Evolutionary conservation across 2,329 filamentous ascomycete species (phyloP).

Genomic region (Dactylellina drechsleri): DNA sequence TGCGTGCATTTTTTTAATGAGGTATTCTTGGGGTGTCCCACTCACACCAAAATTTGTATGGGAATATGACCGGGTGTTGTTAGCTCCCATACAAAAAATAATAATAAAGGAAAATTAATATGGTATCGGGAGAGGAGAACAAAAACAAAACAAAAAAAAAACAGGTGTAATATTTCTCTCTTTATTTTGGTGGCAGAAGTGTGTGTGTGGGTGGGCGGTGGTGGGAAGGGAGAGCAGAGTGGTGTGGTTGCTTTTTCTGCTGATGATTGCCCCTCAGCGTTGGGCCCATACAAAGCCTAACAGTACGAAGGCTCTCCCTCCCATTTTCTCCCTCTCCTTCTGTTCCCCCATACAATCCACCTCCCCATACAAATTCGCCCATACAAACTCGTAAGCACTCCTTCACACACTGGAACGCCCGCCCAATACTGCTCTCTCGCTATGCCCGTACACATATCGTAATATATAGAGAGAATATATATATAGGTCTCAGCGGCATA

Average conservation of each 20-base stretch:
- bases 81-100: slow-evolving; percentile 2
- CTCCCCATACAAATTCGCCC: slow-evolving; percentile 52
- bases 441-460: slow-evolving; percentile 5
- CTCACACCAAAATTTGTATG: background rate
- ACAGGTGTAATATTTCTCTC: slow-evolving; percentile 43
- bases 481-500: too few species aligned
- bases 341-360: slow-evolving; percentile 46
- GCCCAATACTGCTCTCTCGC: slow-evolving; percentile 1
- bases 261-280: slow-evolving; percentile 40
- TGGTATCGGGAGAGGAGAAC: background rate
- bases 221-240: background rate
- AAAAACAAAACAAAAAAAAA: slow-evolving; percentile 8
- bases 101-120: slow-evolving; percentile 6
- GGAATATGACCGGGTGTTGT: background rate
- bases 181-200: slow-evolving; percentile 13
- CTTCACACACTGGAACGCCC: slow-evolving; percentile 1
- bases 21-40: too few species aligned
- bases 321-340: slow-evolving; percentile 40
- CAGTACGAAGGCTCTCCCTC: slow-evolving; percentile 39
- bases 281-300: slow-evolving; percentile 41
- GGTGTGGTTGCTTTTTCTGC: slow-evolving; percentile 43
- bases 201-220: background rate
- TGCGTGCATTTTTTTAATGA: too few species aligned
- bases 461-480: slow-evolving; percentile 4
- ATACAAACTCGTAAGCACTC: slow-evolving; percentile 53